Evolutionary conservation across 352 stramenopile species (phyloP), one percentile per base, ranked within the genome.

Genomic region (Phytophthora capsici): DNA sequence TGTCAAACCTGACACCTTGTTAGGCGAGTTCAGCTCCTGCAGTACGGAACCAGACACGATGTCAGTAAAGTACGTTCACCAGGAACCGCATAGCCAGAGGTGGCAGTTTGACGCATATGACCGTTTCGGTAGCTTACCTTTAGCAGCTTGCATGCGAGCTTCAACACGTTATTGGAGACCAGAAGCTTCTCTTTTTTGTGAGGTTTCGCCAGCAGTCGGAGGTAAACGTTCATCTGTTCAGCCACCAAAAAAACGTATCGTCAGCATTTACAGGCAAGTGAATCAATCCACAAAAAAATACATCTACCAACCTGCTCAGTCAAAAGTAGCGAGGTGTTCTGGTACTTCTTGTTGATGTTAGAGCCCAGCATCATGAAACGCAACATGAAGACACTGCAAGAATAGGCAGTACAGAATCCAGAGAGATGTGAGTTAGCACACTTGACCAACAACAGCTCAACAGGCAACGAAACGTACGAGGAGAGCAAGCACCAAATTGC

Each of bases 281-380:
- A 34, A 10, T 32, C 20, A 26, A 60, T 41, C 23, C 51, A 25
- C 32, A 20, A 52, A 43, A 48, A 55, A 23, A 36, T 55, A 61
- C 66, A 19, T 34, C 8, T 4, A 34, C 28, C 8, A 66, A 94
- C 86, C 83, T 97, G 88, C 73, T 97, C 90, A 10, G 90, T 97
- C 56, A 97, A 66, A 53, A 97, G 77, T 36, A 97, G 73, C 63
- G 86, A 93, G n/a, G 88, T 96, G 79, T 97, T 95, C 49, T 95
- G 82, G 67, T 96, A 97, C 71, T 94, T 96, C 60, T 90, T 88
- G 71, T 97, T 97, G 64, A 95, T 96, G 64, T 91, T 86, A 34
- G 86, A 94, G 51, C 90, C 90, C 38, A 97, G 78, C 78, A 94
- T 96, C 82, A 96, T 94, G 63, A 96, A 97, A 55, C 90, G 86